phyloP scores from a whole-genome alignment of 2,329 filamentous ascomycete genomes.

The Tolypocladium capitatum region DNA sequence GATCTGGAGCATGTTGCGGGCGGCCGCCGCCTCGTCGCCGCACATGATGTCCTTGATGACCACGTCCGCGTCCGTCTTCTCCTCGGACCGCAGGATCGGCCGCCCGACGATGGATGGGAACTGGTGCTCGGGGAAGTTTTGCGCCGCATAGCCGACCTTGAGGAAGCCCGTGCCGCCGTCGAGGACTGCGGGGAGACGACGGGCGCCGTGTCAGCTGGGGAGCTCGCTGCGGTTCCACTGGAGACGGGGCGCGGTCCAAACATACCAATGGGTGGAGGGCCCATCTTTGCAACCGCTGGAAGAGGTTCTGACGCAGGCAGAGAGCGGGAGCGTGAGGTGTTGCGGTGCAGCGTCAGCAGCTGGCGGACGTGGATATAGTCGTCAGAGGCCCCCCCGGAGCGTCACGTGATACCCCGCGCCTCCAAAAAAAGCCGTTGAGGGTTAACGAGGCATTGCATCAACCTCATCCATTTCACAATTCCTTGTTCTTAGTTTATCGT shows the following conservation, averaged over 20 bases:
- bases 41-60: slow-evolving; percentile 98
- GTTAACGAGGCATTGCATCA: neutral
- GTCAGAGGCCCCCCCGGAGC: slow-evolving; percentile 21
- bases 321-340: neutral
- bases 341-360: slow-evolving; percentile 1
- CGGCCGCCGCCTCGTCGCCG: slow-evolving; percentile 91
- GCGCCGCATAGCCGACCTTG: slow-evolving; percentile 96
- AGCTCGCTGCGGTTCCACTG: neutral
- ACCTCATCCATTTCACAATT: neutral
- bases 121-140: slow-evolving; percentile 99
- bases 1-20: slow-evolving; percentile 94
- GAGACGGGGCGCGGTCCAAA: slow-evolving; percentile 1
- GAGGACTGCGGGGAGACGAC: slow-evolving; percentile 52
- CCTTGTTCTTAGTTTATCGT: neutral
- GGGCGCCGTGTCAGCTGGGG: slow-evolving; percentile 9
- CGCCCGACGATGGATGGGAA: slow-evolving; percentile 97
- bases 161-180: slow-evolving; percentile 99
- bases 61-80: slow-evolving; percentile 49
- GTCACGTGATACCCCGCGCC: slow-evolving; percentile 26
- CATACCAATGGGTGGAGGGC: slow-evolving; percentile 42
- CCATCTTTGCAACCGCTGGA: slow-evolving; percentile 27
- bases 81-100: slow-evolving; percentile 92
- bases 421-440: no score
- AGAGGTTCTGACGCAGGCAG: neutral
- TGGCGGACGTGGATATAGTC: slow-evolving; percentile 12